Base-by-base conservation (phyloP, 306 rosid genomes). In the barrel medic (Medicago truncatula) region DNA sequence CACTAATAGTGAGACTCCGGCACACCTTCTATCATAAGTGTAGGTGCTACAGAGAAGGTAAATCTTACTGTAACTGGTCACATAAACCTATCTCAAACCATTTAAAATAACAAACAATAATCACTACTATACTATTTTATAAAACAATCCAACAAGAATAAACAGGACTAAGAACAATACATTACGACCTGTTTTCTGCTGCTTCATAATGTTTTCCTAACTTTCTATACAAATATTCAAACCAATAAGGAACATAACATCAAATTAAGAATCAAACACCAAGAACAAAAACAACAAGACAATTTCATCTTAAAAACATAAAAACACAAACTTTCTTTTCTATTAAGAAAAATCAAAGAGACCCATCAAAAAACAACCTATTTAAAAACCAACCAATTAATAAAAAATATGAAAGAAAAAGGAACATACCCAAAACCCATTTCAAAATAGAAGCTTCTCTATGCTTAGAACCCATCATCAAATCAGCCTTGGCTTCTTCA, bases 401-500 rank as follows among this genome's bases (percentile, higher is more conserved):
- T 8, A 11, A 50, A 71, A 60, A 73, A 28, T 16, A 53, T 17
- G 47, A 7, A 76, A 59, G 52, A 76, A 79, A 71, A 75, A 46
- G 7, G 3, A n/a, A 81, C 86, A 56, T 12, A 92, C 98, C 98
- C 81, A 83, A 74, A 68, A 62, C 67, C 78, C 85, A 73, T 81
- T 84, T 87, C 31, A 71, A 11, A 60, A 85, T 6, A 49, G 49
- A 70, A 64, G 77, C 83, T 50, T 90, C 92, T 79, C 85, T 81
- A 39, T 80, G 80, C 89, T 87, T 88, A 78, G 73, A 75, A 78
- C 92, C 81, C 76, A 79, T 56, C 46, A 64, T 67, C 79, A 86
- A 79, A 56, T 88, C 88, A 14, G 80, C 81, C 81, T 86, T 87
- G 0, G 88, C 83, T 23, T 58, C 76, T 58, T 90, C 88, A 1